phyloP scores from a whole-genome alignment of 2,329 filamentous ascomycete species.

The Colletotrichum australisinense region DNA sequence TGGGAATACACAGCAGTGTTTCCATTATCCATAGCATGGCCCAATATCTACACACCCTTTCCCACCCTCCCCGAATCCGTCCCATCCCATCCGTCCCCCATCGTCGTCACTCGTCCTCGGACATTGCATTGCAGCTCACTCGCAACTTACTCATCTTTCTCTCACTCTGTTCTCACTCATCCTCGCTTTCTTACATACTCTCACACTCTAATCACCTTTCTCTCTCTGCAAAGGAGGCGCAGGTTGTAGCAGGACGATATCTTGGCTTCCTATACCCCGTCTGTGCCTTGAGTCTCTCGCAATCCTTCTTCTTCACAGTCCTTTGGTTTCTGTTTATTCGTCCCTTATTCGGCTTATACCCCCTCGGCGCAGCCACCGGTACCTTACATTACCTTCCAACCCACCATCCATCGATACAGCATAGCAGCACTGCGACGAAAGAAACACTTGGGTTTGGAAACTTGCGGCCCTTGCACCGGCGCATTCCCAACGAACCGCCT shows the following conservation, averaged over 20 bases:
- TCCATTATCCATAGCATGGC: not conserved
- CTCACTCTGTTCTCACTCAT: not conserved
- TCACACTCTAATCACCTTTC: not conserved
- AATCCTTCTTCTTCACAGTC: not conserved
- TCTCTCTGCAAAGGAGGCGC: not conserved
- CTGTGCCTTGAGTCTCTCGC: not conserved
- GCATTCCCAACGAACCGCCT: not conserved
- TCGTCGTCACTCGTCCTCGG: not conserved
- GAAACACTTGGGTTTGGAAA: not conserved
- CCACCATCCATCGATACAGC: not conserved
- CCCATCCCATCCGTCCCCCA: not conserved
- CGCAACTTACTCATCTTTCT: not conserved
- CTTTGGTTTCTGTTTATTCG: not conserved
- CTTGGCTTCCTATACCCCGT: not conserved
- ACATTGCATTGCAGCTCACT: not conserved
- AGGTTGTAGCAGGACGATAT: not conserved
- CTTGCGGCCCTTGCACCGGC: not conserved
- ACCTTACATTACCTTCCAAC: not conserved
- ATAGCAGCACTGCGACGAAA: not conserved
- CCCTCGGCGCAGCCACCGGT: not conserved
- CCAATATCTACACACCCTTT: constrained; percentile 6
- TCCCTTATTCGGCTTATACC: constrained; percentile 23
- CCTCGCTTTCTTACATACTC: not conserved
- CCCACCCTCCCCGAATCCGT: not conserved
- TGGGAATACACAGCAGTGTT: not conserved